Evolutionary conservation across 345 rosid genomes (phyloP).

Genomic region (Sonneratia alba): DNA sequence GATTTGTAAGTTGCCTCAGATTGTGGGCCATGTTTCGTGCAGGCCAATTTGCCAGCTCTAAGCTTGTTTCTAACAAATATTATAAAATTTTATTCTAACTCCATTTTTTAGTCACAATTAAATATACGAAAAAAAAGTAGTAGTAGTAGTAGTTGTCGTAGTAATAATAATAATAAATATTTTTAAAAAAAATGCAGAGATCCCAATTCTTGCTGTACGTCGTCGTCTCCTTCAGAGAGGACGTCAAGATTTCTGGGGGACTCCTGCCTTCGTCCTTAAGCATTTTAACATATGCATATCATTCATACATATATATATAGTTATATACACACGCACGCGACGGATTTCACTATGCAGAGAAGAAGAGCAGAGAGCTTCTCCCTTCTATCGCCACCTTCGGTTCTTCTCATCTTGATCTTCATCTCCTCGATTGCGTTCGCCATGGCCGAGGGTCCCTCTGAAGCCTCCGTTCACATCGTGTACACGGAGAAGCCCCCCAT

Average conservation of each 20-base stretch:
- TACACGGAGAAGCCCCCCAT: slow-evolving; percentile 62
- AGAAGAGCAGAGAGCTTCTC: not conserved
- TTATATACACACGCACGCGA: not conserved
- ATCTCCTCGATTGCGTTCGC: slow-evolving; percentile 1
- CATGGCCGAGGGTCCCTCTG: slow-evolving; percentile 27
- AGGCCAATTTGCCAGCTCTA: no score
- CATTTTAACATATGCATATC: not conserved
- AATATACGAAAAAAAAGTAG: no score
- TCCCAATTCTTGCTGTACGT: not conserved
- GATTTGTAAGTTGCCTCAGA: no score
- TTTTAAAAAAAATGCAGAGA: not conserved
- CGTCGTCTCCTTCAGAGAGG: not conserved
- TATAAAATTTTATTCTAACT: no score
- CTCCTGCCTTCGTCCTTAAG: slow-evolving; percentile 5
- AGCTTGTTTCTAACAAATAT: no score
- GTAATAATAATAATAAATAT: no score
- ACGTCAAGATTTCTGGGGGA: not conserved
- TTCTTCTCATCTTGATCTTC: slow-evolving; percentile 4
- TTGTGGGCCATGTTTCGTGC: no score
- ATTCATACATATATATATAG: not conserved
- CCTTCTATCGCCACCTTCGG: no score
- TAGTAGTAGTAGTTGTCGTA: no score
- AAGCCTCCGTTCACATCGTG: slow-evolving; percentile 59
- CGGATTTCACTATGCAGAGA: not conserved
- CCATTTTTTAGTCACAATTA: no score